These are phyloP conservation scores for Russula emetica DNA, from an alignment of 768 basidiomycete species.

Conservation along the genomic window DNA sequence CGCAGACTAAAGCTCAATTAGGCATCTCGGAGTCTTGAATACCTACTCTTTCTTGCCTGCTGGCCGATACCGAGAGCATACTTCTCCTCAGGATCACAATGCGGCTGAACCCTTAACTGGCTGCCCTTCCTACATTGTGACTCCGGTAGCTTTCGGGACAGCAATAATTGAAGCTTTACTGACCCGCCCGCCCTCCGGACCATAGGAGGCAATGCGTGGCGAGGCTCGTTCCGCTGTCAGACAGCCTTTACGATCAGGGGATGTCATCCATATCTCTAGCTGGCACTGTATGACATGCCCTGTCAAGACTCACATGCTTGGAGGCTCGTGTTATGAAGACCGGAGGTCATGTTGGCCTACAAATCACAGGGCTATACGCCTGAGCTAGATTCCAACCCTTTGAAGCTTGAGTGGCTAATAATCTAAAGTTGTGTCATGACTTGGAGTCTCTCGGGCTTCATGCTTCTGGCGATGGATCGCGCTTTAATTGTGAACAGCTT, in stretches of 20 bases:
- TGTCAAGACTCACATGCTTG: neutral
- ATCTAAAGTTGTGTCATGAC: neutral
- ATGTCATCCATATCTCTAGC: neutral
- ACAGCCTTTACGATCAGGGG: conserved; percentile 30
- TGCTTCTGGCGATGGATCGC: neutral
- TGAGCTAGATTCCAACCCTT: neutral
- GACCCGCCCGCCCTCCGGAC: conserved; percentile 41
- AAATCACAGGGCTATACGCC: neutral
- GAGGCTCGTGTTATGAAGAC: neutral
- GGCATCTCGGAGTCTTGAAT: conserved; percentile 17
- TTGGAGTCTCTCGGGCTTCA: neutral
- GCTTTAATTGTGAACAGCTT: neutral
- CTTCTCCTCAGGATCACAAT: conserved; percentile 34
- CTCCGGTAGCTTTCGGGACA: conserved; percentile 32
- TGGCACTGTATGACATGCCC: neutral
- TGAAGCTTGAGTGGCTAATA: too few relatives aligned
- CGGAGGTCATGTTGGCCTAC: neutral
- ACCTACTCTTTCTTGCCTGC: neutral
- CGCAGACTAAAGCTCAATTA: conserved; percentile 3
- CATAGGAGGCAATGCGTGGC: conserved; percentile 33
- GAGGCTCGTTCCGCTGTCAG: conserved; percentile 72
- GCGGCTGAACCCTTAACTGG: conserved; percentile 35
- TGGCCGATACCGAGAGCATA: conserved; percentile 33
- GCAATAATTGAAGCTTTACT: conserved; percentile 50
- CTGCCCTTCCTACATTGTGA: conserved; percentile 30